A percentile compares a stretch with the other conserved stretches of the same genome.
Evolutionary conservation across 768 basidiomycete genomes (phyloP).

Genomic region (Russula sp.): DNA sequence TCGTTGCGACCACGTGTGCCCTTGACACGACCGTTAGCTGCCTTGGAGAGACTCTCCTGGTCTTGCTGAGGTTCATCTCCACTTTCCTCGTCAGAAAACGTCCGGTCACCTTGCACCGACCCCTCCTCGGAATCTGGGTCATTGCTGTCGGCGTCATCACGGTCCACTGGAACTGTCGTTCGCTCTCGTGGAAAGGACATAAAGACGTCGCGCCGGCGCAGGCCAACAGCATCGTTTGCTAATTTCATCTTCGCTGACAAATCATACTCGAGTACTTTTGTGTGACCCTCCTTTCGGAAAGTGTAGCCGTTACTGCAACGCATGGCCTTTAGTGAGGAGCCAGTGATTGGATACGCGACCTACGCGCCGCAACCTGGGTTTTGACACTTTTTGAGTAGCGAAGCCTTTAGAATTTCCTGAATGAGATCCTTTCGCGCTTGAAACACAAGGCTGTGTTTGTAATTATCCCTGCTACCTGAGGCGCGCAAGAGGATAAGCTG

Average conservation of each 20-base stretch:
- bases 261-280: slow-evolving; percentile 93
- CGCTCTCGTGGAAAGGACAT: slow-evolving; percentile 36
- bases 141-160: slow-evolving; percentile 14
- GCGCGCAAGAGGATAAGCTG: slow-evolving; percentile 40
- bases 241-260: slow-evolving; percentile 73
- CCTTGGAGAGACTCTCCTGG: slow-evolving; percentile 29
- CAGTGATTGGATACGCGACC: slow-evolving; percentile 31
- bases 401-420: slow-evolving; percentile 67
- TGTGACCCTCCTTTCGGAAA: slow-evolving; percentile 89
- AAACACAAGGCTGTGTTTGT: slow-evolving; percentile 86
- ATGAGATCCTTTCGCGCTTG: slow-evolving; percentile 81
- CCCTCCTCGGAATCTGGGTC: slow-evolving; percentile 51
- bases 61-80: slow-evolving; percentile 30
- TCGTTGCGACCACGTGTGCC: slow-evolving; percentile 77
- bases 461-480: slow-evolving; percentile 64
- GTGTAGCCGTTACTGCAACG: slow-evolving; percentile 64
- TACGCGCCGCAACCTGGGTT: slow-evolving; percentile 76
- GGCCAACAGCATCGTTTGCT: slow-evolving; percentile 42
- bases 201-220: slow-evolving; percentile 76
- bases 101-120: slow-evolving; percentile 43
- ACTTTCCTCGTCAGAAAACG: slow-evolving; percentile 46
- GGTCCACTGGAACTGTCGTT: not conserved
- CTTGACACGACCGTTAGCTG: slow-evolving; percentile 75
- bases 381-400: slow-evolving; percentile 67
- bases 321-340: slow-evolving; percentile 2